Evolutionary conservation across 495 filamentous ascomycete genomes (phyloP), one percentile per base, ranked within the genome.

Genomic region (Penicillium desertorum): DNA sequence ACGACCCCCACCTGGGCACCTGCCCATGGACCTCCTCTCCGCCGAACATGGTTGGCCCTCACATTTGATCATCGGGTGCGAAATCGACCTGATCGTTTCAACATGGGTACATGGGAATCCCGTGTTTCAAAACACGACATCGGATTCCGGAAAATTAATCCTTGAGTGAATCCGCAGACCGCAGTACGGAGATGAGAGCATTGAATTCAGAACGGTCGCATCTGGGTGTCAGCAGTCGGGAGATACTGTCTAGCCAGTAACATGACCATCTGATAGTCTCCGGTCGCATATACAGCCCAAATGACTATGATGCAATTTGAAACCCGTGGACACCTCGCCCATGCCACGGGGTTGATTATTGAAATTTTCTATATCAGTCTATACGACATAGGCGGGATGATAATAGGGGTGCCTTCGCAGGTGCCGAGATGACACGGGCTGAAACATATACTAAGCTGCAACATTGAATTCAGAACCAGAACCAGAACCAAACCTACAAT

Each of bases 21-120:
- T 23, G 4, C n/a, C 30, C 47, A 20, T 37, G 17, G 3, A 10
- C 19, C 41, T 43, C 23, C 23, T 23, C 51, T 42, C 43, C 29
- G 7, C 29, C 17, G 29, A 17, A 53, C 20, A 27, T 37, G 51
- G 51, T 43, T 42, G 36, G 50, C 8, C 23, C 8, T 52, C 25
- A 25, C 23, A 8, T 36, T 44, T 27, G 22, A 32, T 47, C 53
- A 47, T 55, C 53, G 53, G 52, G 29, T 46, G 22, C 16, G 16
- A 20, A 37, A 41, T 45, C 12, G 8, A 45, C 42, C 37, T 54
- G 22, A 55, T 4, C 44, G 11, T 22, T 20, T 14, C 19, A 55
- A 43, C 29, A 12, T 36, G 11, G 16, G 34, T n/a, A 37, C 20
- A 46, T 19, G 14, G 19, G 42, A 37, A 25, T 19, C 32, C 30